These are phyloP conservation scores for Skeletonema tropicum DNA, from an alignment of 108 stramenopile species.

Conservation along the genomic window DNA sequence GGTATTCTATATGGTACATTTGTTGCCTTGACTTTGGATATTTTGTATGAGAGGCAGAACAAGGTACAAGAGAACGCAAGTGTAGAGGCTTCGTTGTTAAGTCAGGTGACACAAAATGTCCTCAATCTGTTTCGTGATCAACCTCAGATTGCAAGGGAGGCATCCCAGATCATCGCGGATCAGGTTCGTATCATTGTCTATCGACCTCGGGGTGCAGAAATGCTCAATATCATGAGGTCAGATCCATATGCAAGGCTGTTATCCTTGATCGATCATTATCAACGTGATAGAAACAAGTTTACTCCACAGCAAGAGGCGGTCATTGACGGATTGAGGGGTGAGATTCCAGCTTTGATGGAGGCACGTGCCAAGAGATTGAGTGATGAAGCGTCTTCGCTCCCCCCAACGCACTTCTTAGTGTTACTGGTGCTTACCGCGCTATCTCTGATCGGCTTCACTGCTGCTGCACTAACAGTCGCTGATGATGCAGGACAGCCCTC, in stretches of 20 bases:
- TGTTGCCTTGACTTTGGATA: conserved; percentile 65
- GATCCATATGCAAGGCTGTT: conserved; percentile 71
- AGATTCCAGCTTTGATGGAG: conserved; percentile 47
- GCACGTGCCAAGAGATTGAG: conserved; percentile 58
- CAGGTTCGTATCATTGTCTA: conserved; percentile 65
- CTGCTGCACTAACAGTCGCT: conserved; percentile 44
- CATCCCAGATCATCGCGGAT: conserved; percentile 54
- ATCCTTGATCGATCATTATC: conserved; percentile 43
- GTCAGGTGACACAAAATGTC: conserved; percentile 28
- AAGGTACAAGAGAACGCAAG: conserved; percentile 59
- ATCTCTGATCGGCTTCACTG: conserved; percentile 59
- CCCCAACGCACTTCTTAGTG: conserved; percentile 68
- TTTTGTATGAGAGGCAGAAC: conserved; percentile 65
- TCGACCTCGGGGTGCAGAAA: conserved; percentile 58
- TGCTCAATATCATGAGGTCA: conserved; percentile 61
- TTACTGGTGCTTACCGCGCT: conserved; percentile 45
- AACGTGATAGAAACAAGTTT: conserved; percentile 20
- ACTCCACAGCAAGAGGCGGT: conserved; percentile 26
- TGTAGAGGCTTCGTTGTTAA: conserved; percentile 35
- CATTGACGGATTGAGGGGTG: conserved; percentile 48
- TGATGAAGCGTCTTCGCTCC: conserved; percentile 64
- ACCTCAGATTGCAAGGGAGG: conserved; percentile 36
- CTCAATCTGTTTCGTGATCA: conserved; percentile 32
- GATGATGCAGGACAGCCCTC: conserved; percentile 39
- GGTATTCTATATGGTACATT: conserved; percentile 83